These are phyloP conservation scores for Ceratobasidium sp. DNA, from an alignment of 1,284 basidiomycete species.

Conservation along the genomic window DNA sequence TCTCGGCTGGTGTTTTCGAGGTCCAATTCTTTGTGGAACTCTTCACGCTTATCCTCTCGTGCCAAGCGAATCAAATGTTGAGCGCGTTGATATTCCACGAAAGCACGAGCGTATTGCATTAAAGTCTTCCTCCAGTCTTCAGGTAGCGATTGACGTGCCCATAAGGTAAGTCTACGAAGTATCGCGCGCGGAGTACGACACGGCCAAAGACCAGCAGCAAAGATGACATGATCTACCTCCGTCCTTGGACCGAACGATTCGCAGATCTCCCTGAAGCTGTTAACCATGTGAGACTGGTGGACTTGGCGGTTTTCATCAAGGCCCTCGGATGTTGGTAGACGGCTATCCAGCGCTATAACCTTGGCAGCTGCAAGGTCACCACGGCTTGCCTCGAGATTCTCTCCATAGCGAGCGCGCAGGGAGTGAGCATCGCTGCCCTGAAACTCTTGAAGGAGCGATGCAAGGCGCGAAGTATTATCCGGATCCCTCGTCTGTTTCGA, in stretches of 20 bases:
- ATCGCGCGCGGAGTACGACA: conserved; percentile 7
- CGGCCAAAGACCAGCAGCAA: conserved; percentile 33
- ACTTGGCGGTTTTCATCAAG: neutral
- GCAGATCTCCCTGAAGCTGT: neutral
- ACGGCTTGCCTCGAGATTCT: conserved; percentile 11
- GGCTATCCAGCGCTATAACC: neutral
- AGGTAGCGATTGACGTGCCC: neutral
- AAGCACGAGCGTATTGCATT: neutral
- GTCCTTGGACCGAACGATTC: neutral
- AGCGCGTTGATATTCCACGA: conserved; percentile 12
- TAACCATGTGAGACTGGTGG: neutral
- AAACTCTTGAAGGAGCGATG: neutral
- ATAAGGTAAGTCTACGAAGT: conserved; percentile 1
- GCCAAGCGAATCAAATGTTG: neutral
- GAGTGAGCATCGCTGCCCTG: neutral
- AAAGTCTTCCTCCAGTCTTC: neutral
- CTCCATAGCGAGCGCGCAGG: neutral
- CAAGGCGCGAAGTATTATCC: neutral
- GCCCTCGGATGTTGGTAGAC: neutral
- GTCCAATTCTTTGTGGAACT: conserved; percentile 18
- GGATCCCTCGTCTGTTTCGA: neutral
- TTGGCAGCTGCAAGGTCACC: neutral
- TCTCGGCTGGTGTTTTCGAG: neutral
- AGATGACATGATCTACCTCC: neutral
- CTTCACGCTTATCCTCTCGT: neutral